phyloP scores from a whole-genome alignment of 2,329 filamentous ascomycete species.

The Arthrobotrys pseudoclavata region DNA sequence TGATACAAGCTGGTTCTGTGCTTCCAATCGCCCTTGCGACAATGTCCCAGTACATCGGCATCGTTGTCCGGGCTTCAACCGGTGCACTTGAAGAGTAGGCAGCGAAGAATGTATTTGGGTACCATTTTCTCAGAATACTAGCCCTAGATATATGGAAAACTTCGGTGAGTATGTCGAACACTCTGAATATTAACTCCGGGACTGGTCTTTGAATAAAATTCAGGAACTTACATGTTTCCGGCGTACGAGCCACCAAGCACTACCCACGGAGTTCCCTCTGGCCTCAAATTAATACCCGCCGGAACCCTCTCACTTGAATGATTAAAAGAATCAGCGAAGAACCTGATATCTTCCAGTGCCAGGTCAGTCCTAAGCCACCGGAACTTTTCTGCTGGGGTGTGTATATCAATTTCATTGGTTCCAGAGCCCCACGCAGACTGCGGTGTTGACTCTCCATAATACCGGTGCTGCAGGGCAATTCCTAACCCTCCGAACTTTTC shows the following conservation, averaged over 20 bases:
- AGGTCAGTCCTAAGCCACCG: slow-evolving; percentile 67
- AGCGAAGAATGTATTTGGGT: slow-evolving; percentile 67
- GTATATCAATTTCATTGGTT: slow-evolving; percentile 65
- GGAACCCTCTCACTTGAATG: slow-evolving; percentile 63
- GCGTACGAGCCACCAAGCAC: slow-evolving; percentile 69
- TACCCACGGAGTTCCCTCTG: slow-evolving; percentile 68
- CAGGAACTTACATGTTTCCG: slow-evolving; percentile 65
- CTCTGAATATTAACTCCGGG: background rate
- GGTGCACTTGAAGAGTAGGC: slow-evolving; percentile 67
- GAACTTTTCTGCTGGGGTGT: slow-evolving; percentile 66
- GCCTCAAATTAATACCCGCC: slow-evolving; percentile 66
- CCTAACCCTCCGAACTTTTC: slow-evolving; percentile 62
- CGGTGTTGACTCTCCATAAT: slow-evolving; percentile 29
- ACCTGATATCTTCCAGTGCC: slow-evolving; percentile 68
- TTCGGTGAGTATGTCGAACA: background rate
- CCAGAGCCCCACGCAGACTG: slow-evolving; percentile 65
- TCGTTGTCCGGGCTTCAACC: slow-evolving; percentile 69
- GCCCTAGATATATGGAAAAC: background rate
- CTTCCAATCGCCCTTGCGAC: slow-evolving; percentile 68
- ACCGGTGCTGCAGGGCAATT: slow-evolving; percentile 63
- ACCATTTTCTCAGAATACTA: slow-evolving; percentile 38
- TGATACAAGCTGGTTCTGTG: slow-evolving; percentile 68
- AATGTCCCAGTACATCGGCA: slow-evolving; percentile 70
- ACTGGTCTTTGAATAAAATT: background rate
- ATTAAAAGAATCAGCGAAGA: slow-evolving; percentile 67